Evolutionary conservation across 1,284 basidiomycete species (phyloP), one percentile per base, ranked within the genome.

Genomic region (Athelia psychrophila): DNA sequence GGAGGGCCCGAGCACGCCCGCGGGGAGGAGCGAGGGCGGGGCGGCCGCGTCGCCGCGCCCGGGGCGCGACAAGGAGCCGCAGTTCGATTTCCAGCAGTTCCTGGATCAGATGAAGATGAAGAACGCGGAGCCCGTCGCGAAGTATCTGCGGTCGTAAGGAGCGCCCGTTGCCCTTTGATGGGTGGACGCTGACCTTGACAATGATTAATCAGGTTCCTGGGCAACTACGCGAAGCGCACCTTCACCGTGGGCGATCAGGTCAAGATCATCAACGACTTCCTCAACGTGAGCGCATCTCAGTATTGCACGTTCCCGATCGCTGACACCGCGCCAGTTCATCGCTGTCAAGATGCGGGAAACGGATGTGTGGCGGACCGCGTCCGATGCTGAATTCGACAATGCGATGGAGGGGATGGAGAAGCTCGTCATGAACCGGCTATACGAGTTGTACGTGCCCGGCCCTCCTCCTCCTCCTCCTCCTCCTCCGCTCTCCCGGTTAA

Each of bases 381-480:
- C 82, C 3, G 86, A 92, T 22, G 74, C 74, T 3, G 95, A 99
- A 66, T 98, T 99, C 60, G 97, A 98, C 54, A 95, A 98, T 61
- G 94, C 95, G 0, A 84, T 94, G 74, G 96, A 99, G 72, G 95
- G 95, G 49, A 98, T 99, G 93, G 96, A 99, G 78, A 99, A 99
- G 71, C 82, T 99, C 10, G 94, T 99, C 60, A 99, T 99, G 97
- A 99, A 99, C 63, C 79, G 95, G 47, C 75, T 98, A 51, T 98
- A 97, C 69, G 93, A 93, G 58, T 94, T 88, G 92, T 93, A 61
- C 56, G 57, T 58, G n/a, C n/a, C n/a, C n/a, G n/a, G n/a, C n/a
- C 40, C 35, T 50, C 24, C 24, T 51, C 1, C 42, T 42, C n/a
- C n/a, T n/a, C 40, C 35, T 50, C 24, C 24, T 51, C 1, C 42